Base-by-base conservation (phyloP, 2,329 filamentous ascomycete genomes). In the Rhinocladiella similis region DNA sequence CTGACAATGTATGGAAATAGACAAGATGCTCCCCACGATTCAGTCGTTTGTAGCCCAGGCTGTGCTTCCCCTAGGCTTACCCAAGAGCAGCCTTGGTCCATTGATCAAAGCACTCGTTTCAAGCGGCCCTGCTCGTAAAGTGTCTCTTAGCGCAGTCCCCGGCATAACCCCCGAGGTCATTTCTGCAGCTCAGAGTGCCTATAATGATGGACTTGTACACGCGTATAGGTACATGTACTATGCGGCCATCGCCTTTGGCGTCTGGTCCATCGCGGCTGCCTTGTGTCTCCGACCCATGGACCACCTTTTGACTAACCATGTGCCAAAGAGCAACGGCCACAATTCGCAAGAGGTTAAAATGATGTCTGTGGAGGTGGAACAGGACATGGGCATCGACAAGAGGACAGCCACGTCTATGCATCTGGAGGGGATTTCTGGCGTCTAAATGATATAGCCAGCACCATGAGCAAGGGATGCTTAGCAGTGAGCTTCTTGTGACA, bases 31-130 rank as follows among this genome's bases (percentile, higher is more conserved):
- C 4, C 22, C 22, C 22, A 25, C 22, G 4, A 25, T 76, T 14
- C 66, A 68, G 7, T 50, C 63, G 36, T 68, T 72, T 46, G 73
- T 77, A 12, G 62, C 64, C 0, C 63, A 70, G 0, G 74, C 73
- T 1, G 72, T 72, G 9, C 65, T 67, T 0, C 58, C 57, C 0
- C 72, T 73, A 4, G 75, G 76, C 13, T 68, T 78, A 1, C 73
- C 74, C 3, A 41, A 60, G 4, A 59, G 67, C 4, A 72, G 68
- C 1, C 48, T 76, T 12, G 42, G 67, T 7, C 57, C 63, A 0
- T 67, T 77, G n/a, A 68, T 75, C 42, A 58, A 65, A 5, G 69
- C 63, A 18, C 67, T 75, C 45, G 65, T 67, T 0, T 63, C 65
- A 5, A 71, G 71, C 16, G 64, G 69, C 47, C 61, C 69, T 48